These are phyloP conservation scores for Trichoderma citrinoviride DNA, from an alignment of 2,329 filamentous ascomycete genomes.

Conservation along the genomic window DNA sequence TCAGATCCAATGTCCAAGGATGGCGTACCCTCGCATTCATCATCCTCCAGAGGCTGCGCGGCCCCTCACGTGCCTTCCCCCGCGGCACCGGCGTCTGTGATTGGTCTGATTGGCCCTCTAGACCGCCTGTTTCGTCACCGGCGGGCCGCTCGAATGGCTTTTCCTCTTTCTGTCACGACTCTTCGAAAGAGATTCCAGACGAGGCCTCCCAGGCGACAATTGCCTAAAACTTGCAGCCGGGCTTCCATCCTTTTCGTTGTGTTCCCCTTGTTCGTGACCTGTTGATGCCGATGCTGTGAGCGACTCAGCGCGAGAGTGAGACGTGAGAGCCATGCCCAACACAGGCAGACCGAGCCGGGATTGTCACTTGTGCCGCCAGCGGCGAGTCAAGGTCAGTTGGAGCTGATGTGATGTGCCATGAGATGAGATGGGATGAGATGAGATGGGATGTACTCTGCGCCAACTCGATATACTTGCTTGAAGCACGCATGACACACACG, in stretches of 20 bases:
- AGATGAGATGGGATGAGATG: too few relatives aligned
- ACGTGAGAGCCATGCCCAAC: slow-evolving; percentile 38
- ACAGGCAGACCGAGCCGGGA: slow-evolving; percentile 42
- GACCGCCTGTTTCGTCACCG: neutral
- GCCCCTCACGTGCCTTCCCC: neutral
- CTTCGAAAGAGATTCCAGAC: neutral
- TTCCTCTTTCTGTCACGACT: slow-evolving; percentile 4
- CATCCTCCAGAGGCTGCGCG: neutral
- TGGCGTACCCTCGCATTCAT: slow-evolving; percentile 6
- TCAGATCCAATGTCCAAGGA: neutral
- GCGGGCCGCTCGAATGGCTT: slow-evolving; percentile 13
- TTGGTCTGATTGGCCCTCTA: neutral
- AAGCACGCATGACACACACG: too few relatives aligned
- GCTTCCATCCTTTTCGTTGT: neutral
- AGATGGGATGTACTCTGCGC: too few relatives aligned
- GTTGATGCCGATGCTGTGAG: neutral
- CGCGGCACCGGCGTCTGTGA: neutral
- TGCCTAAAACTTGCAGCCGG: slow-evolving; percentile 12
- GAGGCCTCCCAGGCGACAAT: slow-evolving; percentile 14
- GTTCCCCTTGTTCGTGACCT: neutral
- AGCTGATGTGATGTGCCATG: neutral
- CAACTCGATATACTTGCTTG: too few relatives aligned
- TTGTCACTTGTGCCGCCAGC: slow-evolving; percentile 41
- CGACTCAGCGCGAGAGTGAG: neutral
- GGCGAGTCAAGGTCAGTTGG: slow-evolving; percentile 41